phyloP scores from a whole-genome alignment of 2,329 filamentous ascomycete species.

The Trichophyton verrucosum region DNA sequence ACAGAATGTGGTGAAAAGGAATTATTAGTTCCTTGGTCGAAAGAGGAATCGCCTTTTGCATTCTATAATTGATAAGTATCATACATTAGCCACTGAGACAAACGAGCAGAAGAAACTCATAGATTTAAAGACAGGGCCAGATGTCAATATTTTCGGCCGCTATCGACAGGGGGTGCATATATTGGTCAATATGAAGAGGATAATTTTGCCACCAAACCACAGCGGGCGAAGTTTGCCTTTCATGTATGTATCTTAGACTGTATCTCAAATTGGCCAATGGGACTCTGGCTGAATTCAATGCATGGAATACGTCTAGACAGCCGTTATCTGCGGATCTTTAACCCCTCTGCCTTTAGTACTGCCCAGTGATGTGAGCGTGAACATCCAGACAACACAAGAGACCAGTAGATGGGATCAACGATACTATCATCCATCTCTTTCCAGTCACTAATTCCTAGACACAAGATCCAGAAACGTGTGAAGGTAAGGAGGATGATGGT shows the following conservation, averaged over 20 bases:
- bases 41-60: background rate
- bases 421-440: background rate
- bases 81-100: background rate
- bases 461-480: background rate
- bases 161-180: background rate
- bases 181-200: background rate
- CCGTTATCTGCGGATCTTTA: background rate
- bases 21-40: background rate
- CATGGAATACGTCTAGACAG: slow-evolving; percentile 1
- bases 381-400: background rate
- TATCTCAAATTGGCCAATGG: slow-evolving; percentile 14
- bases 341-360: background rate
- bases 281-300: slow-evolving; percentile 6
- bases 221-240: background rate
- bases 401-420: background rate
- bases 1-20: background rate
- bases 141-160: too few relatives aligned
- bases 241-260: slow-evolving; percentile 14
- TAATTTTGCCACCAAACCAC: background rate
- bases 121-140: background rate
- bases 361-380: too few relatives aligned
- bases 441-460: background rate
- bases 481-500: background rate
- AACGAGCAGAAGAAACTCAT: background rate
- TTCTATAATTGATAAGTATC: background rate